These are phyloP conservation scores for Tolypocladium ovalisporum DNA, from an alignment of 2,329 filamentous ascomycete genomes.

Conservation along the genomic window DNA sequence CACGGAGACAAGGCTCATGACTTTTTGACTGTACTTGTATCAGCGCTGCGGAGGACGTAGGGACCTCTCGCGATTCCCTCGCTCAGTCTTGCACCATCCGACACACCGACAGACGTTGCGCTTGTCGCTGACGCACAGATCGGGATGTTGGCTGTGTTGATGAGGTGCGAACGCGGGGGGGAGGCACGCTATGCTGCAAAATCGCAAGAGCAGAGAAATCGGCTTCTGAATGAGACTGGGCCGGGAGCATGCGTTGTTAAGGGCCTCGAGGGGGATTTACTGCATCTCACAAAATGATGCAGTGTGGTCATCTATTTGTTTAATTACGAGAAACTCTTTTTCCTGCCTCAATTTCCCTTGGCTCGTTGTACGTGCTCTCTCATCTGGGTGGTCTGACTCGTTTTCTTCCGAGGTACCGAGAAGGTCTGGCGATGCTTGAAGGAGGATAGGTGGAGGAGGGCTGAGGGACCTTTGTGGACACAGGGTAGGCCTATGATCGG, in stretches of 20 bases:
- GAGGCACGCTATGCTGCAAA: background rate
- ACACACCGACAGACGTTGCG: background rate
- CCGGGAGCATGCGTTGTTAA: constrained; percentile 8
- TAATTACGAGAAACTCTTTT: constrained; percentile 31
- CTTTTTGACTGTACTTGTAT: constrained; percentile 21
- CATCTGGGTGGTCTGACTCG: background rate
- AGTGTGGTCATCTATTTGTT: constrained; percentile 37
- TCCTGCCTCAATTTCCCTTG: constrained; percentile 2
- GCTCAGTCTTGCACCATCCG: background rate
- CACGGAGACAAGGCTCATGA: constrained; percentile 26
- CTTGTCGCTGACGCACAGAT: background rate
- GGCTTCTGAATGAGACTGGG: background rate
- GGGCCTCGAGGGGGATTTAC: constrained; percentile 8
- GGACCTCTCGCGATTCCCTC: background rate
- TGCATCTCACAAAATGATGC: constrained; percentile 21
- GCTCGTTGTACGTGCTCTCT: background rate
- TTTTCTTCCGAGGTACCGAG: background rate
- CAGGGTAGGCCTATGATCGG: background rate
- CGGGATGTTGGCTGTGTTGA: background rate
- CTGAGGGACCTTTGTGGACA: background rate
- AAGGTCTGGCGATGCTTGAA: background rate
- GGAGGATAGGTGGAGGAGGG: background rate
- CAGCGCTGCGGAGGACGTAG: constrained; percentile 11
- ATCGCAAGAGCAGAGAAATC: background rate
- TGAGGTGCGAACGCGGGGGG: background rate